Percentiles rank a stretch among this genome's conserved stretches.
Conservation (phyloP, 192 early-diverging fungal species). For the Phlyctochytrium arcticum region DNA sequence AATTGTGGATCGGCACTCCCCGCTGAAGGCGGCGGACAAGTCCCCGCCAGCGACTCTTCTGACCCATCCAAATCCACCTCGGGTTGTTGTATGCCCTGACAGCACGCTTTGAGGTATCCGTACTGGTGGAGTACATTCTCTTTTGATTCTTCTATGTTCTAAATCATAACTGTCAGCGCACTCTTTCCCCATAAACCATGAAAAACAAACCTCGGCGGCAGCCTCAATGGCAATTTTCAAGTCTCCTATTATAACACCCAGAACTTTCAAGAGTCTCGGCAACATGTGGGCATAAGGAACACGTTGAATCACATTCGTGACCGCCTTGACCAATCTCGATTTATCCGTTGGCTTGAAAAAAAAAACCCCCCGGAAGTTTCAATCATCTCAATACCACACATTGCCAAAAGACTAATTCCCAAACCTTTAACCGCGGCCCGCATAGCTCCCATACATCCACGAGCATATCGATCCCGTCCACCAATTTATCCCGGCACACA, state of each 20-base stretch:
- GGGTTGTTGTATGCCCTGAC: conserved; percentile 10
- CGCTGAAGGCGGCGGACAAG: not conserved
- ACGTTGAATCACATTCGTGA: conserved; percentile 25
- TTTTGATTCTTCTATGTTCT: not conserved
- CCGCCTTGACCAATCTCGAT: conserved; percentile 16
- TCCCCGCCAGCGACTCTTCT: not conserved
- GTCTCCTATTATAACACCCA: conserved; percentile 24
- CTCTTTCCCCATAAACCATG: too few species aligned
- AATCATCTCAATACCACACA: too few species aligned
- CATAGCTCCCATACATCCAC: conserved; percentile 2
- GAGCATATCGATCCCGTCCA: conserved; percentile 8
- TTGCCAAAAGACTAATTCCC: too few species aligned
- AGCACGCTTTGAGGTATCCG: conserved; percentile 7
- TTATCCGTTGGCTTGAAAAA: conserved; percentile 3
- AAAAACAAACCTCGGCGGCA: not conserved
- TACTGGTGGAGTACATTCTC: conserved; percentile 11
- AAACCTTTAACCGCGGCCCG: conserved; percentile 12
- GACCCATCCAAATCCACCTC: not conserved
- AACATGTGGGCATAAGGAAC: conserved; percentile 21
- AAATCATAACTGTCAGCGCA: too few species aligned
- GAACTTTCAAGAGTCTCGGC: conserved; percentile 22
- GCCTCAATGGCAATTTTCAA: conserved; percentile 20
- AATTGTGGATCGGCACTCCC: conserved; percentile 5
- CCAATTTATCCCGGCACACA: conserved; percentile 25
- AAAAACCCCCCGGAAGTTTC: too few species aligned